These are phyloP conservation scores for Cicer judaicum DNA, from an alignment of 306 rosid genomes.

Conservation along the genomic window DNA sequence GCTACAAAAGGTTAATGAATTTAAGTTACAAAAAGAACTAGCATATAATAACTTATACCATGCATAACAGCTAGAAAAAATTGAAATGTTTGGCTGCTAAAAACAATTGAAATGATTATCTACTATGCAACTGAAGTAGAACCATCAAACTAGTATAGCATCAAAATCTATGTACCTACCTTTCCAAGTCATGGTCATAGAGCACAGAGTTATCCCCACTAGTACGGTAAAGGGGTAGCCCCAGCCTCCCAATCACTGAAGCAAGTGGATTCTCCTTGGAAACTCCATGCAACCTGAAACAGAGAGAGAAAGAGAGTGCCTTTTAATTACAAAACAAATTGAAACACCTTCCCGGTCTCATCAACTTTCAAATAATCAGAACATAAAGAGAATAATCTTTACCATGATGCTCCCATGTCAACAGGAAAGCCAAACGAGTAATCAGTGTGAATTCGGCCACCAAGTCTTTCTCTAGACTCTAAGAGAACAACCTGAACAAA, in stretches of 20 bases:
- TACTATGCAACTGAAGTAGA: neutral
- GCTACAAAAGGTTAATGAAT: slow-evolving; percentile 54
- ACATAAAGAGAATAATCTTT: slow-evolving; percentile 26
- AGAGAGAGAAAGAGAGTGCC: neutral
- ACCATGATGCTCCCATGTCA: slow-evolving; percentile 97
- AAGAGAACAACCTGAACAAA: slow-evolving; percentile 70
- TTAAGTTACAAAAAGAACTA: slow-evolving; percentile 20
- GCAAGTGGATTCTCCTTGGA: slow-evolving; percentile 91
- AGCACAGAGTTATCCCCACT: slow-evolving; percentile 93
- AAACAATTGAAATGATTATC: slow-evolving; percentile 9
- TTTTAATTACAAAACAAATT: neutral
- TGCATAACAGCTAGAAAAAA: neutral
- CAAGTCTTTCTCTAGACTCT: slow-evolving; percentile 89
- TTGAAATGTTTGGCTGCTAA: neutral
- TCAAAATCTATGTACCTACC: slow-evolving; percentile 48
- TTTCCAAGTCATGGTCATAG: slow-evolving; percentile 93
- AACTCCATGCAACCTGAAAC: slow-evolving; percentile 91
- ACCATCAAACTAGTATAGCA: neutral
- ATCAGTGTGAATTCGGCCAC: slow-evolving; percentile 87
- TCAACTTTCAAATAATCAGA: neutral
- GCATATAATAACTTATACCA: neutral
- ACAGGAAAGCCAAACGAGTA: slow-evolving; percentile 92
- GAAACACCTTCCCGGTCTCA: neutral
- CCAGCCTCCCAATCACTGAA: slow-evolving; percentile 83
- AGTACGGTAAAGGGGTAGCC: slow-evolving; percentile 88